Evolutionary conservation across 1,139 yeast species (phyloP).

Genomic region (Yamadazyma jaroonii): DNA sequence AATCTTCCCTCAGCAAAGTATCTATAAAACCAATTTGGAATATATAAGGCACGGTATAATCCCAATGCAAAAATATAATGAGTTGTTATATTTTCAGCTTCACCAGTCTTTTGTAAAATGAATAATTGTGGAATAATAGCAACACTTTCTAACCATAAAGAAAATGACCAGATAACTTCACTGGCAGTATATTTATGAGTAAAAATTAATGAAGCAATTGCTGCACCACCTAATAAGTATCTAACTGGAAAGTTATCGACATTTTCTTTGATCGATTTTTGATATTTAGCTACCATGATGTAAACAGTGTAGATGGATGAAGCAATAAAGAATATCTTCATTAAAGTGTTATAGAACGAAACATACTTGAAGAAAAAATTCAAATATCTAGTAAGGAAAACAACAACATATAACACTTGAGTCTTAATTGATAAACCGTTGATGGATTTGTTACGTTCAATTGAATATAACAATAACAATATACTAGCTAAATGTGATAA

Average conservation of each 20-base stretch:
- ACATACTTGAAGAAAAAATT: conserved; percentile 60
- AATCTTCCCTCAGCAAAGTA: conserved; percentile 64
- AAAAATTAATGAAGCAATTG: conserved; percentile 59
- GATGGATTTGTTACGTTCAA: conserved; percentile 62
- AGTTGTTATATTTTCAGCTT: conserved; percentile 81
- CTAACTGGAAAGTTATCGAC: conserved; percentile 74
- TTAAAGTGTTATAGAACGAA: conserved; percentile 71
- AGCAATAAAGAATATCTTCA: conserved; percentile 78
- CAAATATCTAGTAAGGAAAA: conserved; percentile 76
- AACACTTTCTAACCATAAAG: conserved; percentile 84
- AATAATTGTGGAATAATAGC: conserved; percentile 92
- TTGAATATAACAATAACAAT: conserved; percentile 69
- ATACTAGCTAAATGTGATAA: conserved; percentile 81
- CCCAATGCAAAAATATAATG: conserved; percentile 96
- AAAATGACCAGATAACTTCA: conserved; percentile 75
- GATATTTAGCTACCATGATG: conserved; percentile 63
- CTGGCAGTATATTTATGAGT: conserved; percentile 59
- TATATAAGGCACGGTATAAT: conserved; percentile 78
- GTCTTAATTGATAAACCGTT: conserved; percentile 89
- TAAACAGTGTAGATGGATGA: conserved; percentile 76
- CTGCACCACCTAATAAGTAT: conserved; percentile 67
- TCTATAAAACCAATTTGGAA: conserved; percentile 94
- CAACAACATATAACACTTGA: conserved; percentile 74
- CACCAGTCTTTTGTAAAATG: conserved; percentile 86
- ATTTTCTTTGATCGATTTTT: conserved; percentile 50